Percentiles rank a stretch among this genome's conserved stretches.
These are phyloP conservation scores for Blumeriella jaapii DNA, from an alignment of 2,329 filamentous ascomycete species.

Conservation along the genomic window DNA sequence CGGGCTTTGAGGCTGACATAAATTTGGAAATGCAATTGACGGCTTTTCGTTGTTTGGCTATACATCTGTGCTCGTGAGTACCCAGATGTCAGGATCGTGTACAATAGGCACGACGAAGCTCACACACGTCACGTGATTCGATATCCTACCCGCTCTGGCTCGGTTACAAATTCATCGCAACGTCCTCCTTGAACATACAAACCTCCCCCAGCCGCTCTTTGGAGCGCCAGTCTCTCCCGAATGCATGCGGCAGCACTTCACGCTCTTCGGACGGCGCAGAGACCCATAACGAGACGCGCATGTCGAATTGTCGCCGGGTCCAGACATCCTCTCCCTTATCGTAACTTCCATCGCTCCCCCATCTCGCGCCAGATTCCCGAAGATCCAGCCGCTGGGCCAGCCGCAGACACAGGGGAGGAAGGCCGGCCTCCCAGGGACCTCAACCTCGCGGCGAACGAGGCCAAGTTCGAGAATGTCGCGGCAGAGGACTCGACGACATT, in stretches of 20 bases:
- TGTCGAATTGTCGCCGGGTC: constrained; percentile 25
- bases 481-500: constrained; percentile 1
- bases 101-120: too few species aligned
- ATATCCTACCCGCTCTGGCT: too few species aligned
- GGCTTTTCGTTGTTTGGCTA: too few species aligned
- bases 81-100: too few species aligned
- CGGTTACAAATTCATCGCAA: not conserved
- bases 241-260: constrained; percentile 26
- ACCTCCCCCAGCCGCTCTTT: constrained; percentile 16
- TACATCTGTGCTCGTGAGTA: too few species aligned
- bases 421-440: constrained; percentile 10
- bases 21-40: too few species aligned
- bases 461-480: constrained; percentile 8
- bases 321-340: constrained; percentile 19
- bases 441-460: constrained; percentile 10
- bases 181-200: not conserved
- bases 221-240: constrained; percentile 21
- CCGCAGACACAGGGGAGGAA: constrained; percentile 4
- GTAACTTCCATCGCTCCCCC: constrained; percentile 24
- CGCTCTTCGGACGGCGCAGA: constrained; percentile 22
- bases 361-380: constrained; percentile 19
- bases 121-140: too few species aligned
- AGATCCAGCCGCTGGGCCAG: constrained; percentile 9
- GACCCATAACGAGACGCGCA: constrained; percentile 19
- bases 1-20: too few species aligned